A percentile compares a stretch with the other conserved stretches of the same genome.
These are phyloP conservation scores for Candida mattraensis DNA, from an alignment of 805 yeast genomes.

Conservation along the genomic window DNA sequence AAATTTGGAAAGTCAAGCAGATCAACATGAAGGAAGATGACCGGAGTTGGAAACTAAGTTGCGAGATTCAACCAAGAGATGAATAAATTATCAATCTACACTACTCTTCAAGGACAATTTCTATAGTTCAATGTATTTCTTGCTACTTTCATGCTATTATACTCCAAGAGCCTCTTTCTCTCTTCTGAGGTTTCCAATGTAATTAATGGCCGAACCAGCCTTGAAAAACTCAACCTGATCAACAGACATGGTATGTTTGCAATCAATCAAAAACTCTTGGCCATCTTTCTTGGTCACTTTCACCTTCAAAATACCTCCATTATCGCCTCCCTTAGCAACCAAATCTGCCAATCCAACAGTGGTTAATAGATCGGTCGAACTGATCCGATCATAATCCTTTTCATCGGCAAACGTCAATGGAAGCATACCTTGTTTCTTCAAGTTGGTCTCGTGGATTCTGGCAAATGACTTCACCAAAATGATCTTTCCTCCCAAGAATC, in stretches of 20 bases:
- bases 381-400: conserved; percentile 78
- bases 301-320: conserved; percentile 77
- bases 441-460: conserved; percentile 96
- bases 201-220: conserved; percentile 96
- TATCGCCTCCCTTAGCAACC: conserved; percentile 79
- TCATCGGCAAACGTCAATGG: conserved; percentile 93
- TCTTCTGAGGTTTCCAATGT: conserved; percentile 48
- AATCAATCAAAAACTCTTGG: conserved; percentile 61
- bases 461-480: conserved; percentile 94
- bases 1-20: conserved; percentile 69
- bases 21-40: conserved; percentile 60
- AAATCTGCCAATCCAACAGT: conserved; percentile 74
- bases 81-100: conserved; percentile 16
- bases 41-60: conserved; percentile 72
- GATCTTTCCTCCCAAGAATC: conserved; percentile 88
- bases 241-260: conserved; percentile 94
- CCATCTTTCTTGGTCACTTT: conserved; percentile 78
- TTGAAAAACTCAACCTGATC: conserved; percentile 96
- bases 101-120: neutral
- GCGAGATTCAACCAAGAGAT: conserved; percentile 56
- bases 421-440: conserved; percentile 97
- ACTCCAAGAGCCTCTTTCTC: conserved; percentile 8
- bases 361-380: conserved; percentile 74
- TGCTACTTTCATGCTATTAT: neutral
- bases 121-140: neutral